phyloP scores from a whole-genome alignment of 768 basidiomycete genomes.

The Chlorophyllum brunneum region DNA sequence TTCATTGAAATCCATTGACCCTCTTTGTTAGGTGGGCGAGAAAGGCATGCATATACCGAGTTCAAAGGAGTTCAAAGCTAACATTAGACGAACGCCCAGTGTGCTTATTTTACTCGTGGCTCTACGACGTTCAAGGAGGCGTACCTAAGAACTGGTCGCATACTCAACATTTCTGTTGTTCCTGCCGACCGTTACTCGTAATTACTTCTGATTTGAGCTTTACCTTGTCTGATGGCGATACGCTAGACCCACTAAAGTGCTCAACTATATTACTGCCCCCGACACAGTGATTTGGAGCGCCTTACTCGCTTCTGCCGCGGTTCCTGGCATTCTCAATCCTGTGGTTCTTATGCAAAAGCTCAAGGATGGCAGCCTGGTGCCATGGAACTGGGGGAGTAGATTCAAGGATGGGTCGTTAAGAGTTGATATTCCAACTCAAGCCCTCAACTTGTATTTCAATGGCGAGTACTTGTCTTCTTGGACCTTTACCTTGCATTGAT shows the following conservation, averaged over 20 bases:
- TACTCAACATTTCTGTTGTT: slow-evolving; percentile 91
- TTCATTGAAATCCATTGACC: slow-evolving; percentile 5
- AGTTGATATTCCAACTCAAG: slow-evolving; percentile 93
- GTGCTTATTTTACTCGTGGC: slow-evolving; percentile 87
- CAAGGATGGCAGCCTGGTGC: slow-evolving; percentile 71
- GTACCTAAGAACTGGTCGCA: slow-evolving; percentile 87
- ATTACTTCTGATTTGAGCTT: slow-evolving; percentile 20
- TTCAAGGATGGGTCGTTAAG: slow-evolving; percentile 93
- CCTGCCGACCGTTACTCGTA: slow-evolving; percentile 87
- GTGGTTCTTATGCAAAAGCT: slow-evolving; percentile 94
- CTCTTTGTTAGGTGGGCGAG: slow-evolving; percentile 74
- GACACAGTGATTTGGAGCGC: slow-evolving; percentile 85
- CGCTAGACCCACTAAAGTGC: slow-evolving; percentile 83
- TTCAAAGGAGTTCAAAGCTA: background rate
- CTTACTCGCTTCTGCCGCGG: slow-evolving; percentile 85
- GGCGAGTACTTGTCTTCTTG: slow-evolving; percentile 35
- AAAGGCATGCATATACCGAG: slow-evolving; percentile 52
- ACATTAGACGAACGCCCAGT: slow-evolving; percentile 34
- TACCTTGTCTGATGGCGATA: slow-evolving; percentile 8
- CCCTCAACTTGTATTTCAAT: slow-evolving; percentile 86
- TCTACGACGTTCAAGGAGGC: slow-evolving; percentile 96
- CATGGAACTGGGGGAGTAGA: slow-evolving; percentile 93
- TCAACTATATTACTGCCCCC: slow-evolving; percentile 96
- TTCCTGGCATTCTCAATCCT: slow-evolving; percentile 92
- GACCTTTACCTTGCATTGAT: slow-evolving; percentile 3